Evolutionary conservation across 805 yeast genomes (phyloP).

Genomic region (Lachancea kluyveri): DNA sequence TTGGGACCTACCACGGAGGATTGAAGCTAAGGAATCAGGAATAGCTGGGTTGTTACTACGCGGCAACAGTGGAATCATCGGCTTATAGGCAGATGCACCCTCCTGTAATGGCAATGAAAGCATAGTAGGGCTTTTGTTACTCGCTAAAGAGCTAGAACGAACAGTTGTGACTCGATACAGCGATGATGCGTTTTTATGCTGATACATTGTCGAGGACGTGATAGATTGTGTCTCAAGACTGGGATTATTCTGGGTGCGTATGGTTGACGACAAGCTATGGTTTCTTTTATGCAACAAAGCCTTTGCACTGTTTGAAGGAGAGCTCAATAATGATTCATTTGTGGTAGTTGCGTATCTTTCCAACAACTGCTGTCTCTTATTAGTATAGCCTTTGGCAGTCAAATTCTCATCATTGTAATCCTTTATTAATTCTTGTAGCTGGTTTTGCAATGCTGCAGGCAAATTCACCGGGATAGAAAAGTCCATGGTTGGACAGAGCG

Average conservation of each 20-base stretch:
- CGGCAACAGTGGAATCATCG: conserved; percentile 35
- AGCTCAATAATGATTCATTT: conserved; percentile 1
- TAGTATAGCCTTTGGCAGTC: conserved; percentile 66
- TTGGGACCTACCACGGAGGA: conserved; percentile 66
- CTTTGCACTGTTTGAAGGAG: conserved; percentile 3
- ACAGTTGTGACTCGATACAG: conserved; percentile 27
- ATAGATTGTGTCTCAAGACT: conserved; percentile 4
- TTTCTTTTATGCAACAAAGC: conserved; percentile 2
- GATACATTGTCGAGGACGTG: conserved; percentile 4
- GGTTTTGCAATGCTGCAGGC: conserved; percentile 32
- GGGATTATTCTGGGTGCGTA: conserved; percentile 8
- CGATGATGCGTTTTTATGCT: conserved; percentile 9
- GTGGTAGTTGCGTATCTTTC: conserved; percentile 13
- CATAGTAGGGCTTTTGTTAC: conserved; percentile 9
- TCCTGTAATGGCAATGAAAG: background rate
- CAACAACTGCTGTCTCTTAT: conserved; percentile 38
- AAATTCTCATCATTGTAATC: conserved; percentile 65
- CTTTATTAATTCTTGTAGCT: conserved; percentile 37
- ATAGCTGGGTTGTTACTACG: conserved; percentile 37
- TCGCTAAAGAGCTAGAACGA: conserved; percentile 23
- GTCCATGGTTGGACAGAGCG: conserved; percentile 37
- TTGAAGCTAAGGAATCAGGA: conserved; percentile 61
- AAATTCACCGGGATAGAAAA: conserved; percentile 41
- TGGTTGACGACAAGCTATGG: conserved; percentile 19
- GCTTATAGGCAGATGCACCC: conserved; percentile 17